Conservation (phyloP, 2,329 filamentous ascomycete genomes). For the Pestalotiopsis sp. region DNA sequence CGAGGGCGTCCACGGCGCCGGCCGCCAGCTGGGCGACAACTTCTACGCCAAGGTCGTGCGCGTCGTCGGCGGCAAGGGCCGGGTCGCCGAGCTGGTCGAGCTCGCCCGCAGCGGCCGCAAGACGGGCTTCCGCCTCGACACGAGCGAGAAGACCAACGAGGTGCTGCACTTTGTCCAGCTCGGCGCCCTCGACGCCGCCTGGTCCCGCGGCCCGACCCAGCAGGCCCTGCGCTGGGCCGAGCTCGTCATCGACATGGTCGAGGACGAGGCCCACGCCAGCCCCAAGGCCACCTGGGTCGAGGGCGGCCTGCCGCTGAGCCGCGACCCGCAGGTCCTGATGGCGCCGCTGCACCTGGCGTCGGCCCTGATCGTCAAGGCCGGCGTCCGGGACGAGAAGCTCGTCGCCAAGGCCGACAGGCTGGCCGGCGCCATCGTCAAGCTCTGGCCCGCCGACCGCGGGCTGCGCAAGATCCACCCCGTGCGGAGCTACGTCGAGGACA, state of each 20-base stretch:
- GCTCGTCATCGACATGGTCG: constrained; percentile 51
- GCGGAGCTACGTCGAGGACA: constrained; percentile 28
- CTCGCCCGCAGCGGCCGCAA: constrained; percentile 47
- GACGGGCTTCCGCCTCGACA: constrained; percentile 48
- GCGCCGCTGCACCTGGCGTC: constrained; percentile 47
- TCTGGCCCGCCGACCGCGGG: constrained; percentile 43
- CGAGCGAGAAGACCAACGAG: constrained; percentile 42
- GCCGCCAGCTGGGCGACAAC: constrained; percentile 36
- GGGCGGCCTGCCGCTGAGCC: constrained; percentile 33
- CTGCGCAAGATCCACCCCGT: constrained; percentile 39
- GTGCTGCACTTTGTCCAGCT: constrained; percentile 41
- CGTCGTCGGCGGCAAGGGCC: constrained; percentile 40
- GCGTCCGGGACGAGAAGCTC: constrained; percentile 24
- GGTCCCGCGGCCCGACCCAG: constrained; percentile 36
- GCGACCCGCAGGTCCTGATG: constrained; percentile 46
- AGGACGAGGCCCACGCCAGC: constrained; percentile 42
- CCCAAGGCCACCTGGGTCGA: constrained; percentile 11
- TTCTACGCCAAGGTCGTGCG: constrained; percentile 45
- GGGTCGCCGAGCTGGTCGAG: constrained; percentile 51
- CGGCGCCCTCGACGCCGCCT: constrained; percentile 42
- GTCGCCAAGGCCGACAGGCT: constrained; percentile 39
- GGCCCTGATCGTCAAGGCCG: constrained; percentile 36
- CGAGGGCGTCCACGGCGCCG: constrained; percentile 49
- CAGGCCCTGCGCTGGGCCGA: constrained; percentile 49
- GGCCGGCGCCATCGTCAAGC: constrained; percentile 36